Evolutionary conservation across 257 asterid genomes (phyloP).

Genomic region (Solanum etuberosum): DNA sequence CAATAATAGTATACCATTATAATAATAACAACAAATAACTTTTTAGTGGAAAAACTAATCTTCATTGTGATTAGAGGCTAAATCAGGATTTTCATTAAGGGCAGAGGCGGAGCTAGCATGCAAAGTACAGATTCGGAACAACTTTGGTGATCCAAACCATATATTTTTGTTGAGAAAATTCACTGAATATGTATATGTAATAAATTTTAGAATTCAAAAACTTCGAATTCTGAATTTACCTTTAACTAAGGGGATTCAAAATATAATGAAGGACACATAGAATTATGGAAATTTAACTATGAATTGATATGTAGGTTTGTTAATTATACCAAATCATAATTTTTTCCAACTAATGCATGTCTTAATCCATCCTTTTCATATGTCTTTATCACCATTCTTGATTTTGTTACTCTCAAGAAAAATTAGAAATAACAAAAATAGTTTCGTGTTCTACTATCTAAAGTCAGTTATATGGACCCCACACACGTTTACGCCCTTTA

Average conservation of each 20-base stretch:
- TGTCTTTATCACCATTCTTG: not conserved
- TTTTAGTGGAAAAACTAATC: not conserved
- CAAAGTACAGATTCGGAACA: not conserved
- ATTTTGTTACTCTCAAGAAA: not conserved
- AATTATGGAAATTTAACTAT: not conserved
- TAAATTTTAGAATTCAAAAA: not conserved
- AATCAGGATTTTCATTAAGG: not conserved
- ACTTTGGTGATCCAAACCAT: not conserved
- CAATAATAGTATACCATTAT: not conserved
- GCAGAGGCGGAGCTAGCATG: fast-evolving
- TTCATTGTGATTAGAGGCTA: not conserved
- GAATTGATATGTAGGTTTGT: not conserved
- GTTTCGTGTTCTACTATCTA: not conserved
- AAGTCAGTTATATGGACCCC: not conserved
- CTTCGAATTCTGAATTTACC: not conserved
- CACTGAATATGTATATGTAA: not conserved
- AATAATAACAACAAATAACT: not conserved
- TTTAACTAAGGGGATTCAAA: not conserved
- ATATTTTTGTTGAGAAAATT: not conserved
- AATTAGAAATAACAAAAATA: not conserved
- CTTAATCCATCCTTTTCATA: not conserved
- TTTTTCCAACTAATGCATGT: not conserved
- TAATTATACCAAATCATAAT: not conserved
- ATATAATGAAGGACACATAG: not conserved
- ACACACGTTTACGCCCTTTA: not conserved